A percentile compares a stretch with the other conserved stretches of the same genome.
Conservation (phyloP, 2,329 filamentous ascomycete genomes). For the Apiospora rasikravindrae region DNA sequence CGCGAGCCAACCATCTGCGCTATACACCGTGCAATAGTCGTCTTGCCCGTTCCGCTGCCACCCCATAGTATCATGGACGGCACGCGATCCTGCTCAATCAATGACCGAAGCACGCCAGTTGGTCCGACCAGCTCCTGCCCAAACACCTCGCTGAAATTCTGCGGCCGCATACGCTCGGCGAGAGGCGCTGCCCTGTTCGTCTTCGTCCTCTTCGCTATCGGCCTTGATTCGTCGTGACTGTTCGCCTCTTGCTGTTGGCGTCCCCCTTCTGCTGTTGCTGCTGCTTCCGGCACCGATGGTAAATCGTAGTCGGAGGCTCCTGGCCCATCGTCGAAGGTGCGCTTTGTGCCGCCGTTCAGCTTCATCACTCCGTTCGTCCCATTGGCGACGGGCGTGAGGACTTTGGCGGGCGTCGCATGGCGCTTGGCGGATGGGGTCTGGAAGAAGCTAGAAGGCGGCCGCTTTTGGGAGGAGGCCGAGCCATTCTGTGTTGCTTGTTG, state of each 20-base stretch:
- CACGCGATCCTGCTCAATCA: constrained; percentile 85
- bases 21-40: constrained; percentile 90
- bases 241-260: constrained; percentile 27
- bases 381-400: constrained; percentile 42
- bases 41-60: constrained; percentile 81
- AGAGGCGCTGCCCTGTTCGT: constrained; percentile 77
- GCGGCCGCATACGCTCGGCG: constrained; percentile 91
- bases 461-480: constrained; percentile 53
- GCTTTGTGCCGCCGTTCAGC: constrained; percentile 50
- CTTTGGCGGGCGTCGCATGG: constrained; percentile 45
- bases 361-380: constrained; percentile 34
- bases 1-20: constrained; percentile 80
- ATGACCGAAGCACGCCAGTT: constrained; percentile 79
- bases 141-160: constrained; percentile 81
- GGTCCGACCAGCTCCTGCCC: constrained; percentile 91
- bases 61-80: constrained; percentile 98
- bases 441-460: constrained; percentile 64
- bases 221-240: constrained; percentile 39
- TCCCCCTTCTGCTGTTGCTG: constrained; percentile 26
- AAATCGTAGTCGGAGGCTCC: constrained; percentile 39
- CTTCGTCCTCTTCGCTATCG: constrained; percentile 69
- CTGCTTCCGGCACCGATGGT: constrained; percentile 30
- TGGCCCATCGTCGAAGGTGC: constrained; percentile 60
- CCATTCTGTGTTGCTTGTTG: constrained; percentile 39
- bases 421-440: constrained; percentile 65